Base-by-base conservation (phyloP, 768 basidiomycete genomes). In the Neoboletus magnificus region DNA sequence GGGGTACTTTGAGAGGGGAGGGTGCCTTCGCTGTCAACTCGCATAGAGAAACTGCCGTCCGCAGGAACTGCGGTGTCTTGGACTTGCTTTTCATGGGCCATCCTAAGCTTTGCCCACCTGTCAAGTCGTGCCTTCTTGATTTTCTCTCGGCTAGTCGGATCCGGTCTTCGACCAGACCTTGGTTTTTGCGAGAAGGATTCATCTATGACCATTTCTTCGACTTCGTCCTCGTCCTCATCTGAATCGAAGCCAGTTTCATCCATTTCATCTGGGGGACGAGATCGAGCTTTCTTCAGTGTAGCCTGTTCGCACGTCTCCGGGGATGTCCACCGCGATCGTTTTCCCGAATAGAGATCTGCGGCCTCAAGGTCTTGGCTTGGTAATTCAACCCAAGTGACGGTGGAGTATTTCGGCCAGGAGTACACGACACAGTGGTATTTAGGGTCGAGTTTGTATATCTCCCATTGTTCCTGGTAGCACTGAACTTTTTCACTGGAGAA, bases 401-500 rank as follows among this genome's bases (percentile, higher is more conserved):
- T 55, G 20, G 72, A 53, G 33, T 63, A 64, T 45, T 73, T 68
- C 10, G 81, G 78, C 50, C 72, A 70, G 33, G 67, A 66, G 32
- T 72, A 78, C 10, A 89, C 82, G 54, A 73, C 70, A 64, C 89
- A 92, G 23, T 81, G 79, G 60, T 91, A 91, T n/a, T 71, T 68
- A 3, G 86, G 83, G 64, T 92, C 90, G 9, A 92, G 77, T 65
- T 91, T 91, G 73, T 91, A 86, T 29, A 91, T 84, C 57, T 92
- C 90, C 90, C 90, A 92, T 67, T 91, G 89, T 35, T 91, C 87
- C 66, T 87, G 86, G 20, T 81, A 79, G 65, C 80, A 80, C 55
- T 79, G 67, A 50, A 80, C 69, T 1, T 69, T 66, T 70, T 80
- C 72, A 11, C 85, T 86, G 58, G 25, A 37, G 56, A 52, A 55